A percentile compares a stretch with the other conserved stretches of the same genome.
phyloP scores from a whole-genome alignment of 1,284 basidiomycete genomes.

The Ustilago xerochloae region DNA sequence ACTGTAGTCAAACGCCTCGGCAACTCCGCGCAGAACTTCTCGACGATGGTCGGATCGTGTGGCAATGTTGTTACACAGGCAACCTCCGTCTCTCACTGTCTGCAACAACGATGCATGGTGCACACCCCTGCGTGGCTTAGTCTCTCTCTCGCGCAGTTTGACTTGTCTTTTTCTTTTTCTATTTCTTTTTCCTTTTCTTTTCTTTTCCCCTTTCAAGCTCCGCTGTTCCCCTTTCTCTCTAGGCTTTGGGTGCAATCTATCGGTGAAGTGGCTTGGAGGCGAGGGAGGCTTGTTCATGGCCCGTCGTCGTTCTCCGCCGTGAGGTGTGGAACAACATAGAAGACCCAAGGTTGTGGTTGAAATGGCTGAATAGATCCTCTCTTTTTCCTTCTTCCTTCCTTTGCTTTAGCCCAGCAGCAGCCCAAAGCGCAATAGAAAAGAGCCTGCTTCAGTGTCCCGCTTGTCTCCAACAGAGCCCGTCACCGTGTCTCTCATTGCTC shows the following conservation, averaged over 20 bases:
- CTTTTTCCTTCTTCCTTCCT: neutral
- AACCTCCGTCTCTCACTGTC: too few species aligned
- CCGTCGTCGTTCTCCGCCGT: neutral
- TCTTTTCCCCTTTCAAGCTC: neutral
- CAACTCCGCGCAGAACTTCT: neutral
- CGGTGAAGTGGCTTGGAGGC: too few species aligned
- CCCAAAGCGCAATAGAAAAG: too few species aligned
- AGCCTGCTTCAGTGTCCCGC: neutral
- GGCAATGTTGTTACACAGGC: neutral
- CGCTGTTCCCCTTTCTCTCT: neutral
- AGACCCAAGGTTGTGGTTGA: neutral
- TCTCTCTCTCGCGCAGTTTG: neutral
- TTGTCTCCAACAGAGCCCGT: neutral
- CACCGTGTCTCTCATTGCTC: too few species aligned
- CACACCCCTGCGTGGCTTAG: slow-evolving; percentile 6
- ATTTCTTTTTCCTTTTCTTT: neutral
- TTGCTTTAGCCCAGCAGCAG: neutral
- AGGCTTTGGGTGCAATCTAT: too few species aligned
- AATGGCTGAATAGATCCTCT: neutral
- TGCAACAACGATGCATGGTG: neutral
- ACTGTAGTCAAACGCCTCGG: neutral
- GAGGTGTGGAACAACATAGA: neutral
- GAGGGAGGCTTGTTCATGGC: too few species aligned
- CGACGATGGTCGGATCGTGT: too few species aligned
- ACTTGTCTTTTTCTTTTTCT: neutral